Evolutionary conservation across 2,329 filamentous ascomycete genomes (phyloP), one percentile per base, ranked within the genome.

Genomic region (Chrysoporthe puriensis): DNA sequence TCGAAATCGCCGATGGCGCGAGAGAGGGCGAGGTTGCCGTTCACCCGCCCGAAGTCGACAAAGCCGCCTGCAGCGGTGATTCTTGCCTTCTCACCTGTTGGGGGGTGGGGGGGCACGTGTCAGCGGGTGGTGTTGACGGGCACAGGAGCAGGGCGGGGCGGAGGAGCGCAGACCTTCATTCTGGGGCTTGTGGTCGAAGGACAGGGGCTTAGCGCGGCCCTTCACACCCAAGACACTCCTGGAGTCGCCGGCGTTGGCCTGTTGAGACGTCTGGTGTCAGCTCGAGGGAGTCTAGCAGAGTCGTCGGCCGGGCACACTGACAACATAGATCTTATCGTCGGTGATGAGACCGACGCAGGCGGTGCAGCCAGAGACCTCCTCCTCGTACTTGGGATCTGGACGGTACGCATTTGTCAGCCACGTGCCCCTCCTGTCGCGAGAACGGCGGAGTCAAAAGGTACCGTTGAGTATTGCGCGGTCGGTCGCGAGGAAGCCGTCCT

Each of bases 171-270:
- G 77, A 96, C 94, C 93, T 87, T 99, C 96, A 74, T 98, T 97
- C 79, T 97, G 94, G 54, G 96, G 96, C 83, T 99, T 99, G 85
- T 99, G 96, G 79, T 99, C 96, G 77, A 97, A 97, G n/a, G 96
- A 99, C 69, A 99, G 86, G 63, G 96, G 96, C 84, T 98, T 99
- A 73, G 96, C 96, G 75, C 96, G 89, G 72, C 96, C 96, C 84
- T 98, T 99, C 76, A 99, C 93, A 74, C 96, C 96, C 72, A 99
- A 83, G 36, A 99, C 96, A 77, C 91, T 93, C 84, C 96, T 90
- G 71, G 96, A 99, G 80, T 99, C 96, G 77, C 96, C 96, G 71
- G 96, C 93, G 79, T 99, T 99, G 76, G 93, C 96, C 96, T 99
- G 77, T 70, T 76, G 64, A 76, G 77, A 70, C 76, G n/a, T 21